These are phyloP conservation scores for Colletotrichum somersetense DNA, from an alignment of 2,329 filamentous ascomycete species.

Conservation along the genomic window DNA sequence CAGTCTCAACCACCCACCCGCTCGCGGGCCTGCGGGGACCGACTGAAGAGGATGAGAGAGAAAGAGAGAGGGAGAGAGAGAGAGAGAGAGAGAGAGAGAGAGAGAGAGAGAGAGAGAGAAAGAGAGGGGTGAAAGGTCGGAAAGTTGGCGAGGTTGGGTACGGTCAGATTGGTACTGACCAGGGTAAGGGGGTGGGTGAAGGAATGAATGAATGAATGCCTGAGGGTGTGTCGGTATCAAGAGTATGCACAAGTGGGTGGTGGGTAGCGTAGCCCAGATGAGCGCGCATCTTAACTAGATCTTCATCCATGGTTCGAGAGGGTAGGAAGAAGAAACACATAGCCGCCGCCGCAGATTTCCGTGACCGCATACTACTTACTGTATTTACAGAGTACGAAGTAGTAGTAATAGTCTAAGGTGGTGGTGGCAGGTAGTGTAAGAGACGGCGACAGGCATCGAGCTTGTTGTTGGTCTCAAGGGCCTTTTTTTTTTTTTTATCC, in stretches of 20 bases:
- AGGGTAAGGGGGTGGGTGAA: conserved; percentile 9
- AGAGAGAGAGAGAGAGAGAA: background rate
- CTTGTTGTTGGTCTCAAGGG: background rate
- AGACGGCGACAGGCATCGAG: conserved; percentile 26
- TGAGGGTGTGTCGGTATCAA: background rate
- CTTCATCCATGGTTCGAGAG: conserved; percentile 39
- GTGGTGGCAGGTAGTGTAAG: too few species aligned
- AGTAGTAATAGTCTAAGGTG: too few species aligned
- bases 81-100: conserved; percentile 9
- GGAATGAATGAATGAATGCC: too few species aligned
- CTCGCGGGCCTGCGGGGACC: conserved; percentile 33
- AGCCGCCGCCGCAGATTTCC: conserved; percentile 36
- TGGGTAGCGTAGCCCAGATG: conserved; percentile 4
- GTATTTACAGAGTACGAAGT: too few species aligned
- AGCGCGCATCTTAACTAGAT: conserved; percentile 27
- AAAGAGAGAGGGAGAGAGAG: background rate
- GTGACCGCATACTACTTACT: background rate
- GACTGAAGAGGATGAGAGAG: conserved; percentile 26
- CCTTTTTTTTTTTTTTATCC: background rate
- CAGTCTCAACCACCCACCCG: conserved; percentile 17
- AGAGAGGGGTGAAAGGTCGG: background rate
- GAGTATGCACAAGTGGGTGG: background rate
- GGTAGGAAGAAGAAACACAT: conserved; percentile 33
- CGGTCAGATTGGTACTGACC: conserved; percentile 18
- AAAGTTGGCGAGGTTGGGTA: conserved; percentile 24